Percentiles rank a stretch among this genome's conserved stretches.
These are phyloP conservation scores for Mycena rebaudengoi DNA, from an alignment of 768 basidiomycete genomes.

Conservation along the genomic window DNA sequence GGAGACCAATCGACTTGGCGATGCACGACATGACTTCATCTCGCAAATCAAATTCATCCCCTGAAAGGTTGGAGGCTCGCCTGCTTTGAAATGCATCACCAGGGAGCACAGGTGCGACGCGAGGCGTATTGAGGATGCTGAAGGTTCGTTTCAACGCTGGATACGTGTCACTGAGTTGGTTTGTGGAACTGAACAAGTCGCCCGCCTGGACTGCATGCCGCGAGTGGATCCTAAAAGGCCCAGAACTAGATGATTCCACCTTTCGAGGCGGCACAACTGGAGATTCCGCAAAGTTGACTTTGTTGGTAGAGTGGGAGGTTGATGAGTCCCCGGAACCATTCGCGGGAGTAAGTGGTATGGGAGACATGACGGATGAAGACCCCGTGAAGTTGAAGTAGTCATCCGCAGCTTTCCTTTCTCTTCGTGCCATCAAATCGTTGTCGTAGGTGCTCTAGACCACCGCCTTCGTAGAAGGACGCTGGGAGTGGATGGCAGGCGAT, in stretches of 20 bases:
- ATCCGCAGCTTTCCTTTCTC: constrained; percentile 57
- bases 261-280: constrained; percentile 32
- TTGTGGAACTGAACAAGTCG: constrained; percentile 72
- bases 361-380: constrained; percentile 37
- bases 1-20: constrained; percentile 94
- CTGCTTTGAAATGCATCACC: constrained; percentile 35
- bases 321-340: constrained; percentile 36
- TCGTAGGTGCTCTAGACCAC: constrained; percentile 88
- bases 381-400: constrained; percentile 63
- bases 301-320: constrained; percentile 26
- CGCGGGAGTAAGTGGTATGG: constrained; percentile 32
- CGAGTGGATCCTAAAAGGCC: constrained; percentile 37
- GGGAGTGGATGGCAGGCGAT: constrained; percentile 97
- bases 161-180: constrained; percentile 54
- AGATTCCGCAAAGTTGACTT: constrained; percentile 23
- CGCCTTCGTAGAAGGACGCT: constrained; percentile 88
- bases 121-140: constrained; percentile 61
- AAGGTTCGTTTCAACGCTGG: constrained; percentile 56
- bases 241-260: constrained; percentile 23
- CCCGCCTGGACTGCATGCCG: constrained; percentile 78
- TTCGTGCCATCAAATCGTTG: constrained; percentile 83
- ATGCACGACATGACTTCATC: constrained; percentile 98
- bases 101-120: constrained; percentile 40
- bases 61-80: constrained; percentile 41
- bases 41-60: constrained; percentile 90